A percentile compares a stretch with the other conserved stretches of the same genome.
These are phyloP conservation scores for Penicillium sp. DNA, from an alignment of 2,329 filamentous ascomycete species.

Conservation along the genomic window DNA sequence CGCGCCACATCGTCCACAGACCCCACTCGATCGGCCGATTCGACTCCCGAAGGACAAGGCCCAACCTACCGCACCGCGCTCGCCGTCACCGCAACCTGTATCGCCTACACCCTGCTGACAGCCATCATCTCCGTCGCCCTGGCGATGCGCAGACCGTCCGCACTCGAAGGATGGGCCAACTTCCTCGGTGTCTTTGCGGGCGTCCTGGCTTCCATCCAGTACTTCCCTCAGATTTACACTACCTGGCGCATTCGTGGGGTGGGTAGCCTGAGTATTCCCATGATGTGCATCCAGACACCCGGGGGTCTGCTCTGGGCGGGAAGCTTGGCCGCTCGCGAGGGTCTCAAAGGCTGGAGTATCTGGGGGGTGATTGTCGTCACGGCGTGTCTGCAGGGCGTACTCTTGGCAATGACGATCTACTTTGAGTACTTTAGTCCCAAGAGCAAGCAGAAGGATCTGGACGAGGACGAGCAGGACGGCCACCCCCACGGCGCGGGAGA, in stretches of 20 bases:
- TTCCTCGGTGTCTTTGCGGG: conserved; percentile 74
- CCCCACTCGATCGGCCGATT: conserved; percentile 36
- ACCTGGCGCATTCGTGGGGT: conserved; percentile 81
- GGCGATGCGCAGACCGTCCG: conserved; percentile 54
- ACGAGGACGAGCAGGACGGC: conserved; percentile 17
- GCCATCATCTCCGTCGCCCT: conserved; percentile 61
- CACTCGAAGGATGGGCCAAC: conserved; percentile 76
- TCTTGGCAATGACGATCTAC: conserved; percentile 73
- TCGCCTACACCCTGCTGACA: conserved; percentile 69
- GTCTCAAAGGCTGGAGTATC: conserved; percentile 82
- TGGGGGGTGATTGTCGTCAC: conserved; percentile 91
- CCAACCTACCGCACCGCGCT: conserved; percentile 75
- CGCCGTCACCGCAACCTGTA: conserved; percentile 63
- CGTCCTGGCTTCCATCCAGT: conserved; percentile 76
- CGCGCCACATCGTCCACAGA: conserved; percentile 50
- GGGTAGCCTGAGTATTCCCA: conserved; percentile 86
- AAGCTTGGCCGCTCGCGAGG: conserved; percentile 74
- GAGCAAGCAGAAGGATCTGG: conserved; percentile 37
- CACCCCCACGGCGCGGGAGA: conserved; percentile 9
- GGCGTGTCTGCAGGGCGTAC: conserved; percentile 72
- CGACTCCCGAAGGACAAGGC: conserved; percentile 44
- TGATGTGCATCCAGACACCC: conserved; percentile 98
- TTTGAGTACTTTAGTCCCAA: conserved; percentile 50
- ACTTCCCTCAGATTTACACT: conserved; percentile 90
- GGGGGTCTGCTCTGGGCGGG: conserved; percentile 85